Base-by-base conservation (phyloP, 495 filamentous ascomycete genomes). In the Chaetomium fimeti region DNA sequence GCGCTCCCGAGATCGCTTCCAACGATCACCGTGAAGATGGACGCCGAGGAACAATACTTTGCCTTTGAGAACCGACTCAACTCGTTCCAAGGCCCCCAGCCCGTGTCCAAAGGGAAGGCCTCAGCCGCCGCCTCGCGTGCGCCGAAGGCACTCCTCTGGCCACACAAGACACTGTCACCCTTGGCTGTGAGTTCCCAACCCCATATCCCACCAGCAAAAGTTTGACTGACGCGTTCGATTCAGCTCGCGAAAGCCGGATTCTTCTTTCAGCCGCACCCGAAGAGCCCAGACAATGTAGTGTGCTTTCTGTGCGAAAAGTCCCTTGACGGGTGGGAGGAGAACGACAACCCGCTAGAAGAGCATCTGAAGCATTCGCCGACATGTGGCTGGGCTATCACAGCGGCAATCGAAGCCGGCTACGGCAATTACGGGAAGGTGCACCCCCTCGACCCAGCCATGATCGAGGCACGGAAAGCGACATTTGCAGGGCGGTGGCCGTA, bases 221-320 rank as follows among this genome's bases (percentile, higher is more conserved):
- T 25, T 12, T 27, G 1, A 32, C 64, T 66, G 56, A 69, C 68
- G 36, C 67, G 60, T 66, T 20, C 32, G 2, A 22, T 57, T 9
- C 69, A 95, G 90, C 86, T 98, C 70, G 94, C 93, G 9, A 83
- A 85, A 68, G 94, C 93, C 63, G 94, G 94, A 11, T 95, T 98
- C 76, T 92, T 85, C 79, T 98, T 89, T 76, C 84, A 88, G 56
- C 94, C 93, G 7, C 83, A 84, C 32, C 80, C 85, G 28, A 80
- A 81, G 18, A 88, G 83, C 66, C 88, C 88, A 11, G 94, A 98
- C 73, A 98, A 96, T 77, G 91, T 90, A 54, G 85, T 83, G 65
- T 98, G 94, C 72, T 96, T 94, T 77, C 78, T 90, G 20, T 98
- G 94, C 79, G 71, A 84, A 28, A 86, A 88, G 72, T 81, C 85